Base-by-base conservation (phyloP, 2,329 filamentous ascomycete species). In the Pseudogymnoascus sp. region DNA sequence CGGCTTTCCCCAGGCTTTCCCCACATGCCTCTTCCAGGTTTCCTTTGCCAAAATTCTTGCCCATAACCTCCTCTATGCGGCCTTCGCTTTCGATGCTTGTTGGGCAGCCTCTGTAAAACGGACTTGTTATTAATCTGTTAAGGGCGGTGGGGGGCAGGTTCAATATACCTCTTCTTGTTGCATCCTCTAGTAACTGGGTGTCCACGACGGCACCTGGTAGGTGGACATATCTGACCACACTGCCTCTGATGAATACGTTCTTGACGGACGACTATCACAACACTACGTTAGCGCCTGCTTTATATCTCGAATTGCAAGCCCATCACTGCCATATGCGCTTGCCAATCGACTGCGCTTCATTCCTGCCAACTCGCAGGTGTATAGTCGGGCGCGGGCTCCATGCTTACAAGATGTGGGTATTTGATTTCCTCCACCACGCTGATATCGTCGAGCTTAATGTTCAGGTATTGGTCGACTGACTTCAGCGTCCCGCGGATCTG, bases 401-500 rank as follows among this genome's bases (percentile, higher is more conserved):
- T 55, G 75, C 79, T 69, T 71, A 93, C 90, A 75, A 99, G 77
- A 76, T 99, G 94, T 59, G 94, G 94, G 74, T 97, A 97, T 76
- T 92, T 92, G 72, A 94, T 79, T 78, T 97, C 91, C 68, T 99
- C 92, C 27, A 96, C 83, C 33, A 97, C 93, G 66, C 87, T 83
- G 65, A 97, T 95, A 72, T 97, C 91, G 72, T 99, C 94, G 59
- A 99, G 85, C 81, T 97, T 97, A 79, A 99, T 97, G 79, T 99
- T 99, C 72, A 99, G 85, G 78, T 96, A 99, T 79, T 97, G 94
- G 75, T 99, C 94, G 68, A 99, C 93, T 72, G 90, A 95, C 81
- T 97, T 99, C 68, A 99, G 82, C 36, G 88, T 95, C 68, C 94
- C 94, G 70, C 90, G 90, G 75, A 99, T 95, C 74, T 92, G 92